These are phyloP conservation scores for Fusarium pseudonygamai DNA, from an alignment of 2,329 filamentous ascomycete species.

Conservation along the genomic window DNA sequence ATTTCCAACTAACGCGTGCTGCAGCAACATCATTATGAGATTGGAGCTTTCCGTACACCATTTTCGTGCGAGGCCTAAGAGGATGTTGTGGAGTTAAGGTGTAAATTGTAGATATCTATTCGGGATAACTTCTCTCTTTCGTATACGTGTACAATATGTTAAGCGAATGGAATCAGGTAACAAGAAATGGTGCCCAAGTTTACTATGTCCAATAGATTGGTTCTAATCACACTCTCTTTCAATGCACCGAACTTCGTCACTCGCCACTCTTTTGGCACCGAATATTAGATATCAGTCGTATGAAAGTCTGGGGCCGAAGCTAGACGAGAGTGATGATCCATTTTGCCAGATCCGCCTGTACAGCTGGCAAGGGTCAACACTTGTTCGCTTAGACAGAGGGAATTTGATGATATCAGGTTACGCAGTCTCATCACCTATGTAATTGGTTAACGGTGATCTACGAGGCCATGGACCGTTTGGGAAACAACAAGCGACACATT, in stretches of 20 bases:
- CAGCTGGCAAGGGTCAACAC: background rate
- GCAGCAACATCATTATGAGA: constrained; percentile 27
- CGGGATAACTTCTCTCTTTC: rapidly evolving
- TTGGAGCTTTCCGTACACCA: constrained; percentile 20
- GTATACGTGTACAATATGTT: background rate
- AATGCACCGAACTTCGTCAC: rapidly evolving
- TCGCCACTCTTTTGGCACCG: rapidly evolving
- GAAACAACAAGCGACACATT: background rate
- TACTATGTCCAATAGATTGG: rapidly evolving
- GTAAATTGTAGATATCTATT: rapidly evolving
- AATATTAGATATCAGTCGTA: background rate
- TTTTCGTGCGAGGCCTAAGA: constrained; percentile 13
- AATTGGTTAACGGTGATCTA: background rate
- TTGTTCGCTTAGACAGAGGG: background rate
- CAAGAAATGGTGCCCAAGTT: rapidly evolving
- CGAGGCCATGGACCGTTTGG: background rate
- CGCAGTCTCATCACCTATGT: no score
- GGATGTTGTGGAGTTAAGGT: rapidly evolving
- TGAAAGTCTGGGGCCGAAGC: background rate
- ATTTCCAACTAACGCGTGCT: background rate
- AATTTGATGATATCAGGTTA: background rate
- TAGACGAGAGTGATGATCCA: background rate
- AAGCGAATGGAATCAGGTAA: rapidly evolving
- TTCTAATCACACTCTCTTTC: rapidly evolving
- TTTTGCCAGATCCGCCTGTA: rapidly evolving